A percentile compares a stretch with the other conserved stretches of the same genome.
phyloP scores from a whole-genome alignment of 164 flowering plant species.

The Stephania yunnanensis region DNA sequence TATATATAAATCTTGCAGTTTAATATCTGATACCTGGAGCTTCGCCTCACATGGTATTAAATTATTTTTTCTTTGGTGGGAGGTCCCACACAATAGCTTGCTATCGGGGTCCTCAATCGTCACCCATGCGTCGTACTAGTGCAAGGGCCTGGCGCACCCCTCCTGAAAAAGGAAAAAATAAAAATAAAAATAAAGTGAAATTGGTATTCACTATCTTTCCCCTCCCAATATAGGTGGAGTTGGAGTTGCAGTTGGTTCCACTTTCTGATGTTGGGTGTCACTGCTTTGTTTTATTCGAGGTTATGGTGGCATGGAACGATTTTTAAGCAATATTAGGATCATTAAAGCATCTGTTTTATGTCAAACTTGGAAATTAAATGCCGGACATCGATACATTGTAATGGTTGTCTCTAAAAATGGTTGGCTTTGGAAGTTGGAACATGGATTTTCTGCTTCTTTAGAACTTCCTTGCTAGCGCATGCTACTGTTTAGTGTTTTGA shows the following conservation, averaged over 20 bases:
- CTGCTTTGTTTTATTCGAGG: background rate
- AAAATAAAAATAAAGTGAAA: background rate
- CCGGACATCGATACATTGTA: background rate
- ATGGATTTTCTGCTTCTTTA: background rate
- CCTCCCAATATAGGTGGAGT: no score
- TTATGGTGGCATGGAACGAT: background rate
- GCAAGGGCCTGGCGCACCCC: background rate
- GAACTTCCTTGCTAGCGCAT: no score
- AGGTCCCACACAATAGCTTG: no score
- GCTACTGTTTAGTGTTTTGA: no score
- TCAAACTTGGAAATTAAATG: background rate
- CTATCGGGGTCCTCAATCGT: no score
- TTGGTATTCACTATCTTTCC: no score
- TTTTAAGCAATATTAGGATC: background rate
- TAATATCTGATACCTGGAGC: slow-evolving; percentile 38
- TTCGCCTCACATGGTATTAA: slow-evolving; percentile 27
- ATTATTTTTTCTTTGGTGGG: slow-evolving; percentile 22
- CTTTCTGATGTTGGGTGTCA: no score
- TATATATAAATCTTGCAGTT: slow-evolving; percentile 22
- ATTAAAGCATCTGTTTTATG: background rate
- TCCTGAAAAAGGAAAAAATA: background rate
- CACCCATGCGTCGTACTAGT: no score
- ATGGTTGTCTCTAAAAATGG: no score
- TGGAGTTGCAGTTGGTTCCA: no score
- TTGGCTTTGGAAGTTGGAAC: background rate